phyloP scores from a whole-genome alignment of 1,139 yeast genomes.

The Ogataea hybrid region DNA sequence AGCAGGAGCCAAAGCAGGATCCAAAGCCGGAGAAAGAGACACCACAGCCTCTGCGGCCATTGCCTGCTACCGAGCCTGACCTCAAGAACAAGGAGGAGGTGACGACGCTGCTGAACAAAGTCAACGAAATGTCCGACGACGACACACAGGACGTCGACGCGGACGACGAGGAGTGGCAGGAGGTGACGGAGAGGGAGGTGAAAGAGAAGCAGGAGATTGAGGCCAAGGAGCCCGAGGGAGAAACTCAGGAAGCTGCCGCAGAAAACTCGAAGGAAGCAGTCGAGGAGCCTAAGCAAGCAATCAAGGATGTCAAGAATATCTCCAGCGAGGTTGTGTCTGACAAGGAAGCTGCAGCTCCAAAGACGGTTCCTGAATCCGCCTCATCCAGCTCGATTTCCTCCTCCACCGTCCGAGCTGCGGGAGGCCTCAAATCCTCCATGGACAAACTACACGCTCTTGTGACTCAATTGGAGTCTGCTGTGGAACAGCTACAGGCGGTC shows the following conservation, averaged over 20 bases:
- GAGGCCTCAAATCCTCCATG: constrained; percentile 67
- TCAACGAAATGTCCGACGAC: constrained; percentile 32
- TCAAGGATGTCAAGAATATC: neutral
- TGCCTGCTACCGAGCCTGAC: constrained; percentile 40
- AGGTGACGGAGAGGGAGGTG: constrained; percentile 5
- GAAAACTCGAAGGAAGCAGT: constrained; percentile 14
- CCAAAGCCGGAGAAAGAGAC: constrained; percentile 6
- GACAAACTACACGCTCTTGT: constrained; percentile 62
- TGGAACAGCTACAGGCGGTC: constrained; percentile 48
- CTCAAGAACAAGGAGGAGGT: constrained; percentile 48
- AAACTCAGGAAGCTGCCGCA: neutral
- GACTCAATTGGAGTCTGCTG: constrained; percentile 52
- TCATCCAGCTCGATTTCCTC: constrained; percentile 22
- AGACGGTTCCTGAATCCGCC: constrained; percentile 9
- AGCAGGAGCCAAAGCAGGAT: no score
- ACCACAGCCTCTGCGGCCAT: neutral
- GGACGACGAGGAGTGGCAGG: constrained; percentile 30
- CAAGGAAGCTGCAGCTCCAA: constrained; percentile 6
- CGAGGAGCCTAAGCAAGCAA: constrained; percentile 13
- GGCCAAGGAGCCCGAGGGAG: neutral
- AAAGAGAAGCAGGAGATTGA: neutral
- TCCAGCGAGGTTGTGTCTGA: neutral
- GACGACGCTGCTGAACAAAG: constrained; percentile 46
- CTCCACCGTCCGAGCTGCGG: constrained; percentile 37
- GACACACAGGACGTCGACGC: constrained; percentile 43